Evolutionary conservation across 768 basidiomycete genomes (phyloP).

Genomic region (Boletus rex-veris): DNA sequence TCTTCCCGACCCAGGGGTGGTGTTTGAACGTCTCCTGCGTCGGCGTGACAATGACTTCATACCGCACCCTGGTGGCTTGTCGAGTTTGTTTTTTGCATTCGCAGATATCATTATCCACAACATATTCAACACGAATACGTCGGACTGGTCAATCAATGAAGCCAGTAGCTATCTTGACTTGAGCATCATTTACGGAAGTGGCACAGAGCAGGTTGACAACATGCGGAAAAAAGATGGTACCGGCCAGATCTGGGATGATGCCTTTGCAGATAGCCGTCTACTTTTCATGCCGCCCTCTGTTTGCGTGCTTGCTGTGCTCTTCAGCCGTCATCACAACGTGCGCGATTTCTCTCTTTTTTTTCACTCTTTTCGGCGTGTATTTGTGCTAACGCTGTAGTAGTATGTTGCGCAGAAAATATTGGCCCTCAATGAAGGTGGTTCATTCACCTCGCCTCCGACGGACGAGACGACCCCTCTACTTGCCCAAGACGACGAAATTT

Average conservation of each 20-base stretch:
- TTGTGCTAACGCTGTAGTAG: slow-evolving; percentile 34
- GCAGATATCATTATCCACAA: slow-evolving; percentile 73
- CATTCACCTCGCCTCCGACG: slow-evolving; percentile 32
- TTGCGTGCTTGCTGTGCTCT: slow-evolving; percentile 63
- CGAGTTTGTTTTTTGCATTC: slow-evolving; percentile 74
- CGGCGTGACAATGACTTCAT: slow-evolving; percentile 34
- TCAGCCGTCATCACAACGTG: slow-evolving; percentile 75
- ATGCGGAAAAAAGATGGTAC: slow-evolving; percentile 64
- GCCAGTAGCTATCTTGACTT: slow-evolving; percentile 75
- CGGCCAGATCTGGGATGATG: slow-evolving; percentile 64
- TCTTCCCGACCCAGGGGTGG: slow-evolving; percentile 61
- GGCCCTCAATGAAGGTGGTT: slow-evolving; percentile 62
- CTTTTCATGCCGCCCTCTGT: slow-evolving; percentile 70
- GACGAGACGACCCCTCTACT: slow-evolving; percentile 20
- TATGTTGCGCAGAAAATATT: slow-evolving; percentile 66
- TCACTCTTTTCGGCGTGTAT: background rate
- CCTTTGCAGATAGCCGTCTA: slow-evolving; percentile 64
- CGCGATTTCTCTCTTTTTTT: slow-evolving; percentile 17
- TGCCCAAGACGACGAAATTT: slow-evolving; percentile 73
- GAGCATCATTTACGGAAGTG: slow-evolving; percentile 69
- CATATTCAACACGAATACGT: slow-evolving; percentile 57
- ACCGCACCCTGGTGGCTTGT: slow-evolving; percentile 66
- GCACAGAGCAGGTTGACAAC: slow-evolving; percentile 40
- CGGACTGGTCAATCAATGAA: slow-evolving; percentile 53
- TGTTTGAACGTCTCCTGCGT: slow-evolving; percentile 70